These are phyloP conservation scores for Ganoderma sinense DNA, from an alignment of 1,284 basidiomycete species.

Conservation along the genomic window DNA sequence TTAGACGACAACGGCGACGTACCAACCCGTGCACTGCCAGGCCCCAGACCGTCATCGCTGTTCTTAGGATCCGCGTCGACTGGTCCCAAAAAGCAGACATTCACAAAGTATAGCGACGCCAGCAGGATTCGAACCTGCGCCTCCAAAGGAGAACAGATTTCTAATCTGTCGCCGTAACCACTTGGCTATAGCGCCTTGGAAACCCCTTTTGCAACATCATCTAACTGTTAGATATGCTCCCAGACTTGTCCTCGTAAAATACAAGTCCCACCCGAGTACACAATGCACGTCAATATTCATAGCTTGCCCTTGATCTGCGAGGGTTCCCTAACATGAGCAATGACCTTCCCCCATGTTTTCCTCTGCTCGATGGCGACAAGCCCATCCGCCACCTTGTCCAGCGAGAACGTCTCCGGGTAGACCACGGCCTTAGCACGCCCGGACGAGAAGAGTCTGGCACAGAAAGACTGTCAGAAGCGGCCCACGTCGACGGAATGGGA, in stretches of 20 bases:
- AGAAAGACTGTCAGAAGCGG: constrained; percentile 4
- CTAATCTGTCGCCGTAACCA: constrained; percentile 69
- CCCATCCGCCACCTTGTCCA: constrained; percentile 69
- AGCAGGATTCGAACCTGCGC: constrained; percentile 79
- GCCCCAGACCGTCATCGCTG: no score
- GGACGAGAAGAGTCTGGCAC: constrained; percentile 67
- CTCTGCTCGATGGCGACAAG: constrained; percentile 78
- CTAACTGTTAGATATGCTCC: background rate
- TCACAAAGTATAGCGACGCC: no score
- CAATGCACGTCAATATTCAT: constrained; percentile 27
- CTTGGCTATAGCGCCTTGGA: constrained; percentile 57
- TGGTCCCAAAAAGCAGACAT: no score
- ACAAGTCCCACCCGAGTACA: background rate
- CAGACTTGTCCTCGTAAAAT: background rate
- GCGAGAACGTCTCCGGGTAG: constrained; percentile 74
- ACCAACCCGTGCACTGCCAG: no score
- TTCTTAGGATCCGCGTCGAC: no score
- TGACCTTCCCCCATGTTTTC: constrained; percentile 93
- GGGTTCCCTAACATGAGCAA: constrained; percentile 70
- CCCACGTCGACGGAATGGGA: background rate
- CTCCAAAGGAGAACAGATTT: constrained; percentile 66
- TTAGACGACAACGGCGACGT: no score
- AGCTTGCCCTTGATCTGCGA: constrained; percentile 40
- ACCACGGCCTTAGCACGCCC: constrained; percentile 76
- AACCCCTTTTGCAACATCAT: background rate